Evolutionary conservation across 768 basidiomycete genomes (phyloP).

Genomic region (Lentinula boryana): DNA sequence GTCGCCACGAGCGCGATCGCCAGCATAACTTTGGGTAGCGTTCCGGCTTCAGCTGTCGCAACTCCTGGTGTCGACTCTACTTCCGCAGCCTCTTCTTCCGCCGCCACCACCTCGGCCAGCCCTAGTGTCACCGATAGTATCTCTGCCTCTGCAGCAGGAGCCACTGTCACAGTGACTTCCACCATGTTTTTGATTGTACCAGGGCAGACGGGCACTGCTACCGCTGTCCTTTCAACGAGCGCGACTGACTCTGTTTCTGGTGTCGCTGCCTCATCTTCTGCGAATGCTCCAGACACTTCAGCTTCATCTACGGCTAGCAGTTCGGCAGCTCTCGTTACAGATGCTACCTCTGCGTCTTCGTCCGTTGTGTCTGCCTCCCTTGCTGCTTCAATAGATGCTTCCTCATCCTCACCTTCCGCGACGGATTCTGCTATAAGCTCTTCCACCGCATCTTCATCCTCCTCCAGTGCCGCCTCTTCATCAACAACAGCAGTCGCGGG

Average conservation of each 20-base stretch:
- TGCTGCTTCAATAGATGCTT: background rate
- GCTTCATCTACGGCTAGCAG: background rate
- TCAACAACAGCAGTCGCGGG: background rate
- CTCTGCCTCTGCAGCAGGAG: background rate
- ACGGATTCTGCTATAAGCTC: background rate
- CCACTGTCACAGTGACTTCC: background rate
- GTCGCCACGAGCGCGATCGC: background rate
- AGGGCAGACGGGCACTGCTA: background rate
- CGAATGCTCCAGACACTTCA: background rate
- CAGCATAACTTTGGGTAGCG: background rate
- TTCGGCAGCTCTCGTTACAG: background rate
- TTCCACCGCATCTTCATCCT: background rate
- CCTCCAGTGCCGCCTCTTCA: background rate
- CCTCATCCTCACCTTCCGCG: background rate
- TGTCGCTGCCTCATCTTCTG: too few species aligned
- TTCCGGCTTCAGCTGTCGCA: background rate
- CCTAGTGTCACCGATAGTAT: background rate
- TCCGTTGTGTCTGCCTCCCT: background rate
- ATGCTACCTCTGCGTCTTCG: background rate
- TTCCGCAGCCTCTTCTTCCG: background rate
- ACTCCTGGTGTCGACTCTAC: background rate
- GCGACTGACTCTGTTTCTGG: background rate
- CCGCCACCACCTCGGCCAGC: background rate
- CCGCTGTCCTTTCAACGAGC: background rate
- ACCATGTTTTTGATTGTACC: constrained; percentile 3